Conservation (phyloP, 1,139 yeast genomes). For the Suhomyces wounanorum region DNA sequence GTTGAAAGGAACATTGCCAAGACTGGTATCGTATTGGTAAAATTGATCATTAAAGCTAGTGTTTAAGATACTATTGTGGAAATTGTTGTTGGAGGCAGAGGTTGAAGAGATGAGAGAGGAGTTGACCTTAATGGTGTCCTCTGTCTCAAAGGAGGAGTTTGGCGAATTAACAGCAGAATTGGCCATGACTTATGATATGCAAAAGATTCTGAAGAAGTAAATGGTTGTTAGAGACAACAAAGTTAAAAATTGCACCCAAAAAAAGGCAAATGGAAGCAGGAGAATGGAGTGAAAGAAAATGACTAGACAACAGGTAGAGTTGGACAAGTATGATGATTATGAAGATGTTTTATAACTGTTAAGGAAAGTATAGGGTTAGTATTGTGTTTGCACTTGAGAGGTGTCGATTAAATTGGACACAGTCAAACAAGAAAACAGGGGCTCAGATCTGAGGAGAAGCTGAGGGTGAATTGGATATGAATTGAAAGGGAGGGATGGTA, state of each 20-base stretch:
- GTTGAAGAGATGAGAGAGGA: slow-evolving; percentile 23
- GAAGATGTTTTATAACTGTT: background rate
- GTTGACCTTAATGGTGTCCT: slow-evolving; percentile 27
- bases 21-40: slow-evolving; percentile 13
- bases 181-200: slow-evolving; percentile 16
- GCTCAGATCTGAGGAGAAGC: background rate
- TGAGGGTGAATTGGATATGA: background rate
- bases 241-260: slow-evolving; percentile 9
- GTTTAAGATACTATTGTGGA: slow-evolving; percentile 8
- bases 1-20: slow-evolving; percentile 16
- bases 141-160: slow-evolving; percentile 26
- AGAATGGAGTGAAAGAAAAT: background rate
- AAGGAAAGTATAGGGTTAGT: background rate
- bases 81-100: slow-evolving; percentile 15
- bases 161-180: slow-evolving; percentile 23
- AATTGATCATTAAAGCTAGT: slow-evolving; percentile 14
- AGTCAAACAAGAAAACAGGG: background rate
- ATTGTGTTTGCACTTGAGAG: background rate
- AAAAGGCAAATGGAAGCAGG: background rate
- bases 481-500: background rate
- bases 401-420: background rate
- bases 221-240: background rate
- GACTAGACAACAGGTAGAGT: background rate
- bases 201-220: slow-evolving; percentile 7
- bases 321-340: background rate